A percentile compares a stretch with the other conserved stretches of the same genome.
These are phyloP conservation scores for Termitomyces sp. DNA, from an alignment of 768 basidiomycete species.

Conservation along the genomic window DNA sequence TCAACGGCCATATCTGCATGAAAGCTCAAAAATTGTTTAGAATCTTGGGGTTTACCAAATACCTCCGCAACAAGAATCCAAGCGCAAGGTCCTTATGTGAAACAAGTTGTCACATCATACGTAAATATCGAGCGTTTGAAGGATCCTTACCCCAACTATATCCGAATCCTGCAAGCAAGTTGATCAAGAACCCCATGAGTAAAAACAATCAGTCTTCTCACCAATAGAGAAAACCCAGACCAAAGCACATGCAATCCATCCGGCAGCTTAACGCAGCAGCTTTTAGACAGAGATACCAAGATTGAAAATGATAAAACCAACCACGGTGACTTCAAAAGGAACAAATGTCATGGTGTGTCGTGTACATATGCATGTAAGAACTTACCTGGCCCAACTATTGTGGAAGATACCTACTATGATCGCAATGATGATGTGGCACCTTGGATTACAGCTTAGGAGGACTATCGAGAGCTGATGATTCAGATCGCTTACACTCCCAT, in stretches of 20 bases:
- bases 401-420: slow-evolving; percentile 56
- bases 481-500: slow-evolving; percentile 51
- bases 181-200: not conserved
- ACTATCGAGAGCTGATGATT: slow-evolving; percentile 3
- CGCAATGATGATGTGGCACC: slow-evolving; percentile 67
- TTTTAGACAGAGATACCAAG: not conserved
- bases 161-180: slow-evolving; percentile 44
- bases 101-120: not conserved
- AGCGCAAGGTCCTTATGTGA: slow-evolving; percentile 45
- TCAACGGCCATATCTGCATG: slow-evolving; percentile 56
- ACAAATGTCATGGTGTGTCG: not conserved
- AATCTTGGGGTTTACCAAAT: not conserved
- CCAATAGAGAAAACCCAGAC: slow-evolving; percentile 75
- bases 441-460: slow-evolving; percentile 15
- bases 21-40: not conserved
- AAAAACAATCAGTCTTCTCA: slow-evolving; percentile 14
- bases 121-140: not conserved
- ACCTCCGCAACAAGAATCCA: slow-evolving; percentile 75
- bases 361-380: slow-evolving; percentile 12
- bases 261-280: slow-evolving; percentile 39
- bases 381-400: slow-evolving; percentile 43
- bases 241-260: slow-evolving; percentile 64
- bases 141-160: slow-evolving; percentile 58
- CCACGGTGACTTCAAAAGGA: slow-evolving; percentile 24
- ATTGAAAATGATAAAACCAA: slow-evolving; percentile 1